Percentiles rank a stretch among this genome's conserved stretches.
Evolutionary conservation across 345 rosid genomes (phyloP).

Genomic region (Toxicodendron radicans): DNA sequence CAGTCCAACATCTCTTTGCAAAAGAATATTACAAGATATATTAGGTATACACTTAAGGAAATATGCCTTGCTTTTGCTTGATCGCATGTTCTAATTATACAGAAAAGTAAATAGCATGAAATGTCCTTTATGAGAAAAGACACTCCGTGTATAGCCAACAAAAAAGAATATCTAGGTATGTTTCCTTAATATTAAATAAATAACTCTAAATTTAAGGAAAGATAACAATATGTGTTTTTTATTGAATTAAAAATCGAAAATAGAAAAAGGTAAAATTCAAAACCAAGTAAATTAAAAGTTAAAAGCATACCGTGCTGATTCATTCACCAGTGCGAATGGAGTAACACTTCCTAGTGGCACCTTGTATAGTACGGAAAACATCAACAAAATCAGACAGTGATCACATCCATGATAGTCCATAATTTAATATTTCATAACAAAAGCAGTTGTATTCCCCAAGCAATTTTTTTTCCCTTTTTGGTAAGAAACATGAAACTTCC

Average conservation of each 20-base stretch:
- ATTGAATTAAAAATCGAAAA: not conserved
- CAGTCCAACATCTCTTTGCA: conserved; percentile 65
- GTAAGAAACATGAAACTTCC: not conserved
- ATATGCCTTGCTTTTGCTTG: not conserved
- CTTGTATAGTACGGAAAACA: conserved; percentile 34
- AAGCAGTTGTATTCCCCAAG: not conserved
- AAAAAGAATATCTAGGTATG: too few relatives aligned
- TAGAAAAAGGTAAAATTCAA: not conserved
- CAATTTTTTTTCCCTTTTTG: too few relatives aligned
- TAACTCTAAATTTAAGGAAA: not conserved
- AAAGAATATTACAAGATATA: not conserved
- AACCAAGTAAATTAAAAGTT: conserved; percentile 1
- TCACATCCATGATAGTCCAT: not conserved
- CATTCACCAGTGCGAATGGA: conserved; percentile 78
- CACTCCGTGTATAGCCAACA: too few relatives aligned
- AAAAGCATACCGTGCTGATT: conserved; percentile 69
- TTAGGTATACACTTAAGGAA: not conserved
- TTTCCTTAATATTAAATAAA: too few relatives aligned
- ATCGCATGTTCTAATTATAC: too few relatives aligned
- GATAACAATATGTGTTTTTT: not conserved
- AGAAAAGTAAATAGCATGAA: too few relatives aligned
- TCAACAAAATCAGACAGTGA: conserved; percentile 10
- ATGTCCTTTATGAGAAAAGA: too few relatives aligned
- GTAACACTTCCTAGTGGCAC: conserved; percentile 87
- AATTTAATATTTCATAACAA: not conserved